These are phyloP conservation scores for Agaricus sinodeliciosus DNA, from an alignment of 768 basidiomycete species.

Conservation along the genomic window DNA sequence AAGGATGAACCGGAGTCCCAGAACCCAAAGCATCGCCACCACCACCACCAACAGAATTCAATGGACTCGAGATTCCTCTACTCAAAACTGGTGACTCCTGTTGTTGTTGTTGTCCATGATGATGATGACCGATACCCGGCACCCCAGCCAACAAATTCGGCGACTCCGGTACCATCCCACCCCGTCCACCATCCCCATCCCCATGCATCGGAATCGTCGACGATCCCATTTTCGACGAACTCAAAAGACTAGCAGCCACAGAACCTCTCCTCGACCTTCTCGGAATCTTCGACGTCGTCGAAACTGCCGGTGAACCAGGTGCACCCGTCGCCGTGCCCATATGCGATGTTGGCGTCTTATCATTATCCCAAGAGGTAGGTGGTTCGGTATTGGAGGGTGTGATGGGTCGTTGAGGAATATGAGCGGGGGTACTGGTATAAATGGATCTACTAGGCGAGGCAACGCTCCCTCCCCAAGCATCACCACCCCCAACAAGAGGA, in stretches of 20 bases:
- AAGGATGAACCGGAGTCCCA: constrained; percentile 3
- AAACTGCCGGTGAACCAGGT: neutral
- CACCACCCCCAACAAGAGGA: neutral
- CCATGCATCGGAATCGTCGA: constrained; percentile 13
- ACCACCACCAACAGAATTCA: constrained; percentile 19
- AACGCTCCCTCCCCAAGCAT: neutral
- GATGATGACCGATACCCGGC: constrained; percentile 19
- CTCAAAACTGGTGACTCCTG: neutral
- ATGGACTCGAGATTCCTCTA: constrained; percentile 23
- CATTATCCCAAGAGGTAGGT: too few species aligned
- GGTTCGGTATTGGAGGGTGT: neutral
- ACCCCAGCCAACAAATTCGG: constrained; percentile 14
- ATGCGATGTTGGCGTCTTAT: neutral
- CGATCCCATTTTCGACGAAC: constrained; percentile 19
- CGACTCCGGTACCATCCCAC: neutral
- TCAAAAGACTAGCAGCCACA: constrained; percentile 11
- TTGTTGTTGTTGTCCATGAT: constrained; percentile 5
- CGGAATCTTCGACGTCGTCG: neutral
- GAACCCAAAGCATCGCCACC: constrained; percentile 1
- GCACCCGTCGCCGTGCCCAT: neutral
- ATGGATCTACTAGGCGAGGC: constrained; percentile 1
- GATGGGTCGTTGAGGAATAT: neutral
- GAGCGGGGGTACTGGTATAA: neutral
- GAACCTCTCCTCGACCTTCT: constrained; percentile 8
- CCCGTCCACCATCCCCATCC: constrained; percentile 13